Evolutionary conservation across 148 eudicot genomes (phyloP).

Genomic region (Spergularia marina): DNA sequence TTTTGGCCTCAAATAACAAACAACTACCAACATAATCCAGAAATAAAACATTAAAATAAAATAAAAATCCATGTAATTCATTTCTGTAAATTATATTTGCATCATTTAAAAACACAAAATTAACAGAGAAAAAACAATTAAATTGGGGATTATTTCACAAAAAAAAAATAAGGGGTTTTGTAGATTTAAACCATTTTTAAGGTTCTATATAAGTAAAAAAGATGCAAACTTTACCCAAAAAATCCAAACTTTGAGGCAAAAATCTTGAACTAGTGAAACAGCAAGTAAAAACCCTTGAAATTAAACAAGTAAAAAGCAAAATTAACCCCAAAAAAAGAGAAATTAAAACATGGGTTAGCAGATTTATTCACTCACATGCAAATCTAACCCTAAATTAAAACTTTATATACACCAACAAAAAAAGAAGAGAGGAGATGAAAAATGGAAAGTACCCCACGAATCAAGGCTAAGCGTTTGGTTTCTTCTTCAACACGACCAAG

Average conservation of each 20-base stretch:
- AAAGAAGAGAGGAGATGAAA: neutral
- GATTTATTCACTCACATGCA: constrained; percentile 1
- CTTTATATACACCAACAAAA: neutral
- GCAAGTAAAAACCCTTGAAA: neutral
- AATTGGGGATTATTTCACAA: too few species aligned
- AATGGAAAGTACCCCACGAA: constrained; percentile 61
- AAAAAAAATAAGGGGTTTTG: neutral
- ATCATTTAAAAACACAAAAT: neutral
- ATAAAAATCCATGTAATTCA: neutral
- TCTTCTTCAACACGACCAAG: constrained; percentile 86
- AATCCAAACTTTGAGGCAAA: neutral
- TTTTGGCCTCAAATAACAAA: neutral
- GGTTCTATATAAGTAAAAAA: too few species aligned
- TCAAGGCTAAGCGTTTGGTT: constrained; percentile 64
- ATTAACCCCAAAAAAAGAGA: constrained; percentile 2
- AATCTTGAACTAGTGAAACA: neutral
- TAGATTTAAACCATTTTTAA: neutral
- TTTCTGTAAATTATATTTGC: neutral
- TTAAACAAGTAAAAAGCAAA: neutral
- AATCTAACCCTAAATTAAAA: neutral
- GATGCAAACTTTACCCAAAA: neutral
- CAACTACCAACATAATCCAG: neutral
- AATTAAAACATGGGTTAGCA: constrained; percentile 1
- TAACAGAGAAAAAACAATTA: neutral
- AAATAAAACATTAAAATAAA: too few species aligned